phyloP scores from a whole-genome alignment of 805 yeast genomes.

The Wickerhamomyces bovis region DNA sequence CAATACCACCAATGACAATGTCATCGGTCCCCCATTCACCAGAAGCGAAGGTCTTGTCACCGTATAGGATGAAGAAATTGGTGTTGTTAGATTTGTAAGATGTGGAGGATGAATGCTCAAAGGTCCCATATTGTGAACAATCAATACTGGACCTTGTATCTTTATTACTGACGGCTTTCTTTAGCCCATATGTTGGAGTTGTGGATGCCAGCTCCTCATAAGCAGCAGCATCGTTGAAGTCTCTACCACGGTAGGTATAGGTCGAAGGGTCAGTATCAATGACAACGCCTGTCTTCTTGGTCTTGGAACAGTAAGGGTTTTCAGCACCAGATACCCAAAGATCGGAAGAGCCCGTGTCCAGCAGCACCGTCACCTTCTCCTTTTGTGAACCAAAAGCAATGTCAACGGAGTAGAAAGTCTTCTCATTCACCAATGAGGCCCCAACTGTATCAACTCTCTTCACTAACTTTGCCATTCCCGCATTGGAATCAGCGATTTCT shows the following conservation, averaged over 20 bases:
- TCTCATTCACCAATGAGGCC: not conserved
- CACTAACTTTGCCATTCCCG: not conserved
- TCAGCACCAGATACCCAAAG: constrained; percentile 26
- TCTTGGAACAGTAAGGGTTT: constrained; percentile 25
- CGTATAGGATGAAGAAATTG: constrained; percentile 40
- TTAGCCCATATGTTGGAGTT: not conserved
- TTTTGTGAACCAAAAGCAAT: constrained; percentile 9
- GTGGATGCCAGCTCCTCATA: not conserved
- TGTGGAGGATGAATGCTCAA: constrained; percentile 26
- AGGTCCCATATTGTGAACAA: constrained; percentile 34
- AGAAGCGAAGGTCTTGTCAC: constrained; percentile 35
- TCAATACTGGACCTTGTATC: not conserved
- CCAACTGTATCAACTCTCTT: not conserved
- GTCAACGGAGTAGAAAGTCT: constrained; percentile 10
- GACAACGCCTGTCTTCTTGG: not conserved
- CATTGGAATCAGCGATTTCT: not conserved
- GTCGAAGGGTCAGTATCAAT: not conserved
- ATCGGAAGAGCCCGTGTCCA: constrained; percentile 32
- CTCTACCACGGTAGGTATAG: not conserved
- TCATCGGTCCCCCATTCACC: constrained; percentile 44
- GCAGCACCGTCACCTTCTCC: constrained; percentile 23
- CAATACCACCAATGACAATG: constrained; percentile 45
- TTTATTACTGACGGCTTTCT: not conserved
- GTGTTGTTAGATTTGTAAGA: constrained; percentile 29
- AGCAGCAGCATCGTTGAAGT: not conserved